Evolutionary conservation across 2,329 filamentous ascomycete species (phyloP).

Genomic region (Stagonosporopsis tanaceti): DNA sequence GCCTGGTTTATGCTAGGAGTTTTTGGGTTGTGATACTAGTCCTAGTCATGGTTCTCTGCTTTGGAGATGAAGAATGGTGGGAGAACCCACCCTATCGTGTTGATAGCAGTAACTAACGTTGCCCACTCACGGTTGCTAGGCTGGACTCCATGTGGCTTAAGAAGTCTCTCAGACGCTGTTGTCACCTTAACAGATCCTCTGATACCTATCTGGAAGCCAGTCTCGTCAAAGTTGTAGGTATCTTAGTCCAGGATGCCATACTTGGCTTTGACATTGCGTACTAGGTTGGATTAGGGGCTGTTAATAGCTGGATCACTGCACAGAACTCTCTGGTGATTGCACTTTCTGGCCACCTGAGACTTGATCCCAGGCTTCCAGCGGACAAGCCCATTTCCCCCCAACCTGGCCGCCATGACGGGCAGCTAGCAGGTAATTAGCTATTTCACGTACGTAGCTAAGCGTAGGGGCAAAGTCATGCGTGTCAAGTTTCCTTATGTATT

Average conservation of each 20-base stretch:
- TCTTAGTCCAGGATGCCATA: too few relatives aligned
- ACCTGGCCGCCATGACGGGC: too few relatives aligned
- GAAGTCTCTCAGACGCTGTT: slow-evolving; percentile 3
- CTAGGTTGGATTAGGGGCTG: background rate
- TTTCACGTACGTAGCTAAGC: too few relatives aligned
- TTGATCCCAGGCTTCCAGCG: slow-evolving; percentile 15
- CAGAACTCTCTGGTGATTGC: slow-evolving; percentile 14
- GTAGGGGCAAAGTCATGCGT: too few relatives aligned
- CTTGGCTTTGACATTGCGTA: background rate
- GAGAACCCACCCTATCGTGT: background rate
- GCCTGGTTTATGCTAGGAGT: too few relatives aligned
- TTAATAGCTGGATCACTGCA: background rate
- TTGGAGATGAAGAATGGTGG: too few relatives aligned
- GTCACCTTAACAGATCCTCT: slow-evolving; percentile 1
- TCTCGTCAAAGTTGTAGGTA: too few relatives aligned
- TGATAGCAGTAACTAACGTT: background rate
- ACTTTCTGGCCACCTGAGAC: slow-evolving; percentile 9
- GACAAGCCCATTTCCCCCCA: slow-evolving; percentile 21
- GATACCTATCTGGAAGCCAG: too few relatives aligned
- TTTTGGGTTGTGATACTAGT: background rate
- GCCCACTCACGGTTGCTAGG: slow-evolving; percentile 21
- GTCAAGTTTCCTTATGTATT: too few relatives aligned
- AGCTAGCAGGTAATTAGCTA: too few relatives aligned
- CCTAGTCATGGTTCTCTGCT: too few relatives aligned
- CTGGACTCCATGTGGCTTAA: slow-evolving; percentile 13